phyloP scores from a whole-genome alignment of 1,284 basidiomycete genomes.

The Leccinum pachyderme region DNA sequence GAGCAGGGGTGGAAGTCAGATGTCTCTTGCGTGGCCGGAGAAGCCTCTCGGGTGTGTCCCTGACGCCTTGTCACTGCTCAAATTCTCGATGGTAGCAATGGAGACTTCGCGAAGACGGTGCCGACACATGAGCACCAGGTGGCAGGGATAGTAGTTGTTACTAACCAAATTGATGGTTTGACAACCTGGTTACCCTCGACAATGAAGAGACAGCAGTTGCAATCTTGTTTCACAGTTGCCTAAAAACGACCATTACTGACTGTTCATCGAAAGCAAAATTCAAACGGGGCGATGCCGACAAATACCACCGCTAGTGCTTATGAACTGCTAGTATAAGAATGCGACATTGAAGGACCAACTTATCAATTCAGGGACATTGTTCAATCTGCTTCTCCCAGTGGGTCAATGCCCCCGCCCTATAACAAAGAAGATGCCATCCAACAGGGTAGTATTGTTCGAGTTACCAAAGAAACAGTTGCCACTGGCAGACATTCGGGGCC shows the following conservation, averaged over 20 bases:
- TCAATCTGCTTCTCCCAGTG: background rate
- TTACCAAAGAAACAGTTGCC: background rate
- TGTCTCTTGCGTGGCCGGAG: background rate
- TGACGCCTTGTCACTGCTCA: background rate
- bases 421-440: background rate
- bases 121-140: background rate
- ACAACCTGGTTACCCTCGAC: background rate
- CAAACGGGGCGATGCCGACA: background rate
- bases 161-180: background rate
- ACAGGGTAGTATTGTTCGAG: background rate
- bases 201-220: background rate
- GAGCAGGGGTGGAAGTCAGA: background rate
- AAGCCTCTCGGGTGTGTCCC: background rate
- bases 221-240: background rate
- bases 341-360: background rate
- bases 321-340: background rate
- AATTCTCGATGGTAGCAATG: background rate
- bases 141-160: background rate
- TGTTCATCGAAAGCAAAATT: background rate
- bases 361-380: background rate
- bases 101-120: background rate
- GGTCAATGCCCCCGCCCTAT: background rate
- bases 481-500: background rate
- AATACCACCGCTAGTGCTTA: no score
- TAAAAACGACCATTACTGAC: background rate